Evolutionary conservation across 257 asterid species (phyloP).

Genomic region (Solanum sparsipilum): DNA sequence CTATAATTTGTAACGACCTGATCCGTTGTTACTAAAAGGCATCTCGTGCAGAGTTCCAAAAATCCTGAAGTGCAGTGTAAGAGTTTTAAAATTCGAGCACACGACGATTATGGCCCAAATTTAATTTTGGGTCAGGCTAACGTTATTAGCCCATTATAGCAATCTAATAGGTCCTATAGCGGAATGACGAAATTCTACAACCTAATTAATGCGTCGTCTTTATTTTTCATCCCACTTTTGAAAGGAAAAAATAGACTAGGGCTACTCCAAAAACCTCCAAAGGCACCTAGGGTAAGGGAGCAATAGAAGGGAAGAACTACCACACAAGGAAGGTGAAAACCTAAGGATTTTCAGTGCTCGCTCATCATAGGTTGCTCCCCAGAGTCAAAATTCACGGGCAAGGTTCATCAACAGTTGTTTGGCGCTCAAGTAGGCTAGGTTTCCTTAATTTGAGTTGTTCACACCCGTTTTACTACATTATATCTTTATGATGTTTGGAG

Average conservation of each 20-base stretch:
- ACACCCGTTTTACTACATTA: neutral
- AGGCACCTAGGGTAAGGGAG: neutral
- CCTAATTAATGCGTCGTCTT: neutral
- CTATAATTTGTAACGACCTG: neutral
- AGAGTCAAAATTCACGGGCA: neutral
- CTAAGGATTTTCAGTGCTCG: neutral
- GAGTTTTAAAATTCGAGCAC: neutral
- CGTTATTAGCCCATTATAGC: neutral
- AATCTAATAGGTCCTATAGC: neutral
- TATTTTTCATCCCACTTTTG: neutral
- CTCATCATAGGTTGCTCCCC: neutral
- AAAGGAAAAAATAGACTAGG: neutral
- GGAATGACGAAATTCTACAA: neutral
- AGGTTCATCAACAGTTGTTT: neutral
- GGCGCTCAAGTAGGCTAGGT: neutral
- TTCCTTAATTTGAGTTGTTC: neutral
- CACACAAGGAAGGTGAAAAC: neutral
- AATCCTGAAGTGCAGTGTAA: neutral
- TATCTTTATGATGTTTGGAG: neutral
- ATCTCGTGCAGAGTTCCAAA: neutral
- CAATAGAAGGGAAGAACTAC: neutral
- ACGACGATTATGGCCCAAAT: neutral
- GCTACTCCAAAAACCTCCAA: neutral
- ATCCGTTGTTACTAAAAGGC: neutral
- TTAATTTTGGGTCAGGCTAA: neutral